Percentiles rank a stretch among this genome's conserved stretches.
Conservation (phyloP, 306 rosid genomes). For the Castanopsis chinensis region DNA sequence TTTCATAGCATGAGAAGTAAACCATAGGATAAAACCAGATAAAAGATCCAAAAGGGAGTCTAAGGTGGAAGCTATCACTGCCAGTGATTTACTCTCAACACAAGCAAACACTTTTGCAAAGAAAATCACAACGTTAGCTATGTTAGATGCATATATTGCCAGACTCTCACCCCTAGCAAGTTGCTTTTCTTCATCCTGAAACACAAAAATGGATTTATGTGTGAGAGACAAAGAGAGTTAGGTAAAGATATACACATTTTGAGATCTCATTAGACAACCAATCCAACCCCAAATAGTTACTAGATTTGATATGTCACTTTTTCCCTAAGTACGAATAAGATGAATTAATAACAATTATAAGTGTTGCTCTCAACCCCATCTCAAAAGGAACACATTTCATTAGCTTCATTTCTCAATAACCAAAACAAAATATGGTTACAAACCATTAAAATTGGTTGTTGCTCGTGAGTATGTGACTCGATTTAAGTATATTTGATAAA, state of each 20-base stretch:
- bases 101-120: conserved; percentile 82
- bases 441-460: too few species aligned
- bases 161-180: conserved; percentile 49
- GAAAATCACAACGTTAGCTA: conserved; percentile 70
- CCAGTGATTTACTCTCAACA: conserved; percentile 75
- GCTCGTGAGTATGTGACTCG: too few species aligned
- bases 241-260: not conserved
- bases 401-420: too few species aligned
- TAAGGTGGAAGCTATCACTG: conserved; percentile 95
- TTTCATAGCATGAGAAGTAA: conserved; percentile 73
- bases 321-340: too few species aligned
- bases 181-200: conserved; percentile 54
- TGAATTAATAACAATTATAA: too few species aligned
- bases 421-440: too few species aligned
- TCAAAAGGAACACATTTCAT: too few species aligned
- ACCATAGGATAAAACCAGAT: conserved; percentile 92
- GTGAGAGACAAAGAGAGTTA: not conserved
- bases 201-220: not conserved
- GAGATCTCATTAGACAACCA: not conserved
- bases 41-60: conserved; percentile 92
- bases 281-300: not conserved
- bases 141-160: conserved; percentile 75
- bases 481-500: too few species aligned
- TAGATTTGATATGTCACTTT: not conserved
- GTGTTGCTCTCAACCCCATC: too few species aligned